phyloP scores from a whole-genome alignment of 768 basidiomycete genomes.

The Saitozyma podzolica region DNA sequence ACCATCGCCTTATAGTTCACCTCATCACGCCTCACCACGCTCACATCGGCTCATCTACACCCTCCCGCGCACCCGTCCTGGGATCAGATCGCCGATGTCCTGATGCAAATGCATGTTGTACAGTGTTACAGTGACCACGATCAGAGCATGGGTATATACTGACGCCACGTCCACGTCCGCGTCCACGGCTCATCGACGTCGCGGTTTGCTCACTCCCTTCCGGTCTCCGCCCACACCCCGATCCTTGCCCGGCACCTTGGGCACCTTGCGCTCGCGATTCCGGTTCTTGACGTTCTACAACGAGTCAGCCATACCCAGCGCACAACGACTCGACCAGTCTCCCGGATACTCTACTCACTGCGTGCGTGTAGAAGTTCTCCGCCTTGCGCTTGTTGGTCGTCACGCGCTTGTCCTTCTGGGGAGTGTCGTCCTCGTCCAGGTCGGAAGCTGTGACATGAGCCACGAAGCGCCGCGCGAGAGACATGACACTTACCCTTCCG shows the following conservation, averaged over 20 bases:
- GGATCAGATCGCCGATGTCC: no score
- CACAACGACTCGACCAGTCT: not conserved
- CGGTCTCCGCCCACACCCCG: slow-evolving; percentile 1
- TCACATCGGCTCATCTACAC: no score
- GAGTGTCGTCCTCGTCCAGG: slow-evolving; percentile 51
- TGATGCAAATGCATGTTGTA: not conserved
- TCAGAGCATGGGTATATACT: no score
- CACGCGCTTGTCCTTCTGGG: slow-evolving; percentile 74
- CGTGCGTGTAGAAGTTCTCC: slow-evolving; percentile 79
- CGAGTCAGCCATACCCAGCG: not conserved
- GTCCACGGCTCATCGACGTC: no score
- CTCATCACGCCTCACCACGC: no score
- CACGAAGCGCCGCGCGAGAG: not conserved
- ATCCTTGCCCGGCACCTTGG: slow-evolving; percentile 28
- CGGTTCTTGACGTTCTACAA: slow-evolving; percentile 51
- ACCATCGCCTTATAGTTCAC: slow-evolving; percentile 56
- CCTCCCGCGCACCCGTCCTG: no score
- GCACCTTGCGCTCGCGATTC: slow-evolving; percentile 48
- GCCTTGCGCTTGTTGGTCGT: slow-evolving; percentile 95
- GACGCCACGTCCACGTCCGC: no score
- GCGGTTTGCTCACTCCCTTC: not conserved
- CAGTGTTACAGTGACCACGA: not conserved
- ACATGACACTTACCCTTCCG: slow-evolving; percentile 22
- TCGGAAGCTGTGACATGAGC: not conserved
- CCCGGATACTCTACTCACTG: slow-evolving; percentile 46